Percentiles rank a stretch among this genome's conserved stretches.
Evolutionary conservation across 108 stramenopile genomes (phyloP).

Genomic region (Tribonema minus): DNA sequence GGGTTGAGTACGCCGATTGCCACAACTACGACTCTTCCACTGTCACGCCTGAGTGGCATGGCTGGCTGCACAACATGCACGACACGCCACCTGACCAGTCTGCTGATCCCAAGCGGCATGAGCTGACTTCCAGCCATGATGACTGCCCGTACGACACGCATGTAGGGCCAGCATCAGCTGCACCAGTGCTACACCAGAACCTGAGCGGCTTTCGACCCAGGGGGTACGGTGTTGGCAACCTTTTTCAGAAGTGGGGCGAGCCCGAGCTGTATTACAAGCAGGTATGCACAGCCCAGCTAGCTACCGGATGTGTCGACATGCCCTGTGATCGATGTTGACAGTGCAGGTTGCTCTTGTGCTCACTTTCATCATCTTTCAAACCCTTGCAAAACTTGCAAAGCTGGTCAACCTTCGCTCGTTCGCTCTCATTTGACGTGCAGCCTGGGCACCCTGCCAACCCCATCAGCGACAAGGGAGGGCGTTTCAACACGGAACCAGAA

Average conservation of each 20-base stretch:
- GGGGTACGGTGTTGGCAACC: slow-evolving; percentile 27
- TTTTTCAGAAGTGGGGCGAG: slow-evolving; percentile 28
- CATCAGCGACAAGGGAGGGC: slow-evolving; percentile 4
- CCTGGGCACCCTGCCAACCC: slow-evolving; percentile 83
- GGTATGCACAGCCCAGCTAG: too few relatives aligned
- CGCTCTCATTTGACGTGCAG: slow-evolving; percentile 63
- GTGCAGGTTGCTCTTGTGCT: not conserved
- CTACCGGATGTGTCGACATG: too few relatives aligned
- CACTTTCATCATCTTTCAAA: too few relatives aligned
- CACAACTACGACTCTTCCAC: slow-evolving; percentile 86
- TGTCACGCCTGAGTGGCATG: slow-evolving; percentile 88
- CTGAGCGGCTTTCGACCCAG: slow-evolving; percentile 13
- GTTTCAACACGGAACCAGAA: slow-evolving; percentile 34
- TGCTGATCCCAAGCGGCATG: slow-evolving; percentile 59
- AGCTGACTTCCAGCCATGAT: not conserved
- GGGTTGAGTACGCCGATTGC: slow-evolving; percentile 88
- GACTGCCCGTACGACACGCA: not conserved
- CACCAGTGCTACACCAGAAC: slow-evolving; percentile 5
- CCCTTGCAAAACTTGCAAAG: too few relatives aligned
- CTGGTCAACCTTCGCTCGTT: not conserved
- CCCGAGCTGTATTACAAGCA: slow-evolving; percentile 16
- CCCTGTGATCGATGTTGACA: not conserved
- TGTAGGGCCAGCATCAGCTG: not conserved
- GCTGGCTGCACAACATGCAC: slow-evolving; percentile 85
- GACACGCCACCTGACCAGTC: slow-evolving; percentile 72